Base-by-base conservation (phyloP, 1,284 basidiomycete species). In the Pholiota adiposa region DNA sequence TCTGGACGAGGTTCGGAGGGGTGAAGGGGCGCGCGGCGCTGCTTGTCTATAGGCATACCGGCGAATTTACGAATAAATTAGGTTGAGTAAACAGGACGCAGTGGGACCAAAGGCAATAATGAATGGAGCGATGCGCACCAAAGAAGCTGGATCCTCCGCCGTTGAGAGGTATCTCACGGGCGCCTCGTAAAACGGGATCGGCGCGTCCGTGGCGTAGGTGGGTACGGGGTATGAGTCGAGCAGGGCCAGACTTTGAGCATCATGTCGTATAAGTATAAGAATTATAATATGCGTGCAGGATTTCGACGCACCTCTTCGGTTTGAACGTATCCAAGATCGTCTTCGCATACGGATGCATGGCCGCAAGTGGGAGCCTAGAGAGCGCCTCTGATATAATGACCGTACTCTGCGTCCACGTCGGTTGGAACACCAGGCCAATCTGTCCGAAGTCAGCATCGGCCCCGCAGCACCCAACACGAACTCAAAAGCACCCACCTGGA, bases 1-100 rank as follows among this genome's bases (percentile, higher is more conserved):
- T 77, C 62, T 82, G 83, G 33, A 88, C 67, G 38, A 89, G 75
- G 63, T 89, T 89, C 11, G 87, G 87, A 4, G 86, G 82, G 2
- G 75, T 67, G 57, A 85, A 87, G 2, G 69, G 70, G 51, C 77
- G 62, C 1, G 75, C 69, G 38, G 19, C 19, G 54, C n/a, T 12
- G n/a, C 21, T 67, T 63, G 9, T 38, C 36, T 38, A 11, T n/a
- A 7, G 16, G 4, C 5, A 38, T 38, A 7, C 36, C 6, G 4
- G 16, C n/a, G 12, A 7, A 38, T 38, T 5, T 38, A 14, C 36
- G 16, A 4, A 12, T 38, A 4, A 16, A n/a, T 38, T 16, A 14
- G 36, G 4, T 12, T 7, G 36, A 14, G 14, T 7, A 38, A 9
- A 38, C 36, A 38, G 31, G 12, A 33, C 12, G 31, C 5, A 33